Base-by-base conservation (phyloP, 306 rosid genomes). In the Dryas alaskensis region DNA sequence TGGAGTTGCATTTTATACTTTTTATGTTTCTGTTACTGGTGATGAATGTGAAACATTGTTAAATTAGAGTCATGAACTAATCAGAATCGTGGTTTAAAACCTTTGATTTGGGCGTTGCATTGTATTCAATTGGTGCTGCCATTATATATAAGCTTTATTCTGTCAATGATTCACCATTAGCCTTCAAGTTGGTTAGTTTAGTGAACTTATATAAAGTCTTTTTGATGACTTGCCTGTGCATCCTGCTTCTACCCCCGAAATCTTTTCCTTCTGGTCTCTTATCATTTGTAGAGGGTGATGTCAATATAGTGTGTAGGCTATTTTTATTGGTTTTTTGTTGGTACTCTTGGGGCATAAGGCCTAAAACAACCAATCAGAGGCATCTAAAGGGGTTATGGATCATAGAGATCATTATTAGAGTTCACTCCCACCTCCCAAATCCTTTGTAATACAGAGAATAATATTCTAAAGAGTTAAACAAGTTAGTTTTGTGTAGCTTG, bases 31-130 rank as follows among this genome's bases (percentile, higher is more conserved):
- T 76, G 42, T 53, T 58, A 14, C 42, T 27, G n/a, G 31, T 59
- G 50, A 58, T 55, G 27, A 68, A 57, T 58, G 44, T 13, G 5
- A 25, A 60, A 47, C 67, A 44, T 68, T 50, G 73, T 54, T 69
- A 66, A 62, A 52, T 48, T 50, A 45, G 54, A 66, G n/a, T 42
- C 37, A 46, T 55, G 47, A 53, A 65, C 47, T 46, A 60, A 58
- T 31, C 37, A 5, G 37, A 31, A 31, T 16, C 43, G 42, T 59
- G 44, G 62, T 17, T n/a, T 7, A 22, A 7, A 51, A 73, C 45
- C 63, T 73, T 65, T 44, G 72, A 65, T 80, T 77, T 52, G 73
- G 65, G 72, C 53, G 57, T 67, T 60, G 53, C 69, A 19, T 52
- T 60, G 55, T 72, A 46, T 62, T 8, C 12, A 70, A 16, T 69